phyloP scores from a whole-genome alignment of 768 basidiomycete species.

The Harrya chromipes region DNA sequence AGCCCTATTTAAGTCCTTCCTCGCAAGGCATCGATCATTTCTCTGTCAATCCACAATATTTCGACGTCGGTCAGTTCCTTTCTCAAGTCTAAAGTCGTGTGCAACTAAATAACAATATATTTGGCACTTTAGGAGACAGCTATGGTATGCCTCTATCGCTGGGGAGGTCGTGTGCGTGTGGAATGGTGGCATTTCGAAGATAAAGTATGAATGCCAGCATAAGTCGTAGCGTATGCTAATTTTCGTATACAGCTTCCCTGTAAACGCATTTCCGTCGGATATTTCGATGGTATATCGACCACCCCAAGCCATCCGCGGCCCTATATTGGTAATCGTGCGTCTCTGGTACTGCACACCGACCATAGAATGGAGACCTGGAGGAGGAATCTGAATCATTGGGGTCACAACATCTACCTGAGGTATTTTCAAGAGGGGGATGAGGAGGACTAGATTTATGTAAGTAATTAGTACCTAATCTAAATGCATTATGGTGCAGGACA shows the following conservation, averaged over 20 bases:
- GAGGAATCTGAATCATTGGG: no score
- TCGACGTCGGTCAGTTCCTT: conserved; percentile 61
- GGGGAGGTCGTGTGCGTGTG: conserved; percentile 85
- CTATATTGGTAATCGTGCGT: no score
- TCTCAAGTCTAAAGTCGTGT: not conserved
- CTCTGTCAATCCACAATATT: conserved; percentile 65
- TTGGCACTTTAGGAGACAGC: conserved; percentile 60
- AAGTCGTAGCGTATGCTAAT: not conserved
- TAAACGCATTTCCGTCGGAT: conserved; percentile 70
- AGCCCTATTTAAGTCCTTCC: conserved; percentile 77
- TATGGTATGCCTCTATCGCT: conserved; percentile 72
- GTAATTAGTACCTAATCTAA: no score
- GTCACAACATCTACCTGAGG: no score
- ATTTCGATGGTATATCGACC: conserved; percentile 73
- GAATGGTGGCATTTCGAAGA: conserved; percentile 70
- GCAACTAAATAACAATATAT: not conserved
- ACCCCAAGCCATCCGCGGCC: conserved; percentile 66
- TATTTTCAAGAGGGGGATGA: no score
- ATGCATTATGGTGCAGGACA: no score
- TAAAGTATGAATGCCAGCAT: conserved; percentile 51
- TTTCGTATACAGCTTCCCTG: conserved; percentile 56
- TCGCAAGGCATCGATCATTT: conserved; percentile 76
- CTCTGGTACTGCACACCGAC: no score
- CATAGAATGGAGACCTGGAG: no score
- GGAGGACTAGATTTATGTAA: no score